Base-by-base conservation (phyloP, 140 eudicot genomes). In the Senecio squalidus region DNA sequence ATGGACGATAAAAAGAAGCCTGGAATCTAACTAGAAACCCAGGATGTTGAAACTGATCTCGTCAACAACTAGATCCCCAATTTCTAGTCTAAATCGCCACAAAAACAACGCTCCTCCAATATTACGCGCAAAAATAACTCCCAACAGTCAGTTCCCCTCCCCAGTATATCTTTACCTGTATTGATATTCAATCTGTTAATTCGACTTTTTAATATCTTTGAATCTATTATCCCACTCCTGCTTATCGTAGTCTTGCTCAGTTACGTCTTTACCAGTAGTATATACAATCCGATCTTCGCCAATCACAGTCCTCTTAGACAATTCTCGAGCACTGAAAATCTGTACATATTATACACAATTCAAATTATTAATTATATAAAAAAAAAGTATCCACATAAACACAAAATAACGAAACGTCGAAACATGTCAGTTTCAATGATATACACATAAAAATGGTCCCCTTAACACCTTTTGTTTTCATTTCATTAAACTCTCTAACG, bases 291-390 rank as follows among this genome's bases (percentile, higher is more conserved):
- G 76, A 60, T 93, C 85, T 66, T 78, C 58, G 30, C 87, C 80
- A 11, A 93, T 93, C 60, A 81, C 73, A 7, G 77, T 93, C 73
- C 60, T 78, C 68, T 80, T 55, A 25, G 95, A 91, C 96, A 88
- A 82, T 68, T 88, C 90, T 64, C 95, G 76, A 26, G 96, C 95
- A 63, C 90, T 88, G 58, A 77, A 50, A 79, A 93, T 82, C 99
- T 93, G 89, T 36, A 68, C 31, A 30, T 0, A 58, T 39, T 9
- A 36, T 29, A 69, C 34, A 50, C 4, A 8, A 23, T 14, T 67
- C 4, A 24, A 27, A 57, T 68, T 21, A 50, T 22, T 21, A 22
- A 52, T 23, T n/a, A n/a, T n/a, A n/a, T n/a, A n/a, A n/a, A n/a
- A n/a, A n/a, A n/a, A n/a, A n/a, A n/a, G n/a, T n/a, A n/a, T n/a